Percentiles rank a stretch among this genome's conserved stretches.
Evolutionary conservation across 208 protist species (phyloP).

Genomic region (Phytomonas sp.): DNA sequence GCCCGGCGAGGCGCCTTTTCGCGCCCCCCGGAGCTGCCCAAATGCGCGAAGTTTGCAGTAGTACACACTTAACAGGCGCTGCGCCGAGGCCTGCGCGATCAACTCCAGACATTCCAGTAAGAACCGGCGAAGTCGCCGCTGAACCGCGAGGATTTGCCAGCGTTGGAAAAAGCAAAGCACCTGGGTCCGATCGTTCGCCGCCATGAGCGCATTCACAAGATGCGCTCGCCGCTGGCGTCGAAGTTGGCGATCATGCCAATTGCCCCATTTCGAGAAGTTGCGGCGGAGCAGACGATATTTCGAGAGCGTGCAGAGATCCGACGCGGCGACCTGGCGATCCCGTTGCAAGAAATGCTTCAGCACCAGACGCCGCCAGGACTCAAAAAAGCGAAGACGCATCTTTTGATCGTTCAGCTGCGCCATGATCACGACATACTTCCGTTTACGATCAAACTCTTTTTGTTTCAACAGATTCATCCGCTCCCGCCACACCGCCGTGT

Average conservation of each 20-base stretch:
- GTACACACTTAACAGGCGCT: too few species aligned
- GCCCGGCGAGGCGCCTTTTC: too few species aligned
- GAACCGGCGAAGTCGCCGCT: too few species aligned
- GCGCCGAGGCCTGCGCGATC: too few species aligned
- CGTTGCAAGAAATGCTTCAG: conserved; percentile 6
- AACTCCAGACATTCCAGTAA: too few species aligned
- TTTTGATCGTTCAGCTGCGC: conserved; percentile 45
- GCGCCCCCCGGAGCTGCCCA: too few species aligned
- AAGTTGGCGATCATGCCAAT: conserved; percentile 62
- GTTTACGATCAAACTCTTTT: conserved; percentile 51
- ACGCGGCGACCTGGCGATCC: conserved; percentile 15
- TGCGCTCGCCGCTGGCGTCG: conserved; percentile 34
- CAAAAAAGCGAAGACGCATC: conserved; percentile 50
- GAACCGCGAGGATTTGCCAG: too few species aligned
- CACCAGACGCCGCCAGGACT: conserved; percentile 32
- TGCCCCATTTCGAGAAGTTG: conserved; percentile 58
- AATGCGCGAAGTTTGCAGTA: too few species aligned
- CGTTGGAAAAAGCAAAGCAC: conserved; percentile 16
- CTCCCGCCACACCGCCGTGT: conserved; percentile 63
- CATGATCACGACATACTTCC: conserved; percentile 54
- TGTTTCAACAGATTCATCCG: conserved; percentile 30
- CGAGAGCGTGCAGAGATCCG: conserved; percentile 3
- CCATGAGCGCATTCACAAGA: conserved; percentile 28
- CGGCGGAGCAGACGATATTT: conserved; percentile 18
- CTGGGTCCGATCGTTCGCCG: conserved; percentile 31